Evolutionary conservation across 305 asterid species (phyloP).

Genomic region (Plantago coronopus): DNA sequence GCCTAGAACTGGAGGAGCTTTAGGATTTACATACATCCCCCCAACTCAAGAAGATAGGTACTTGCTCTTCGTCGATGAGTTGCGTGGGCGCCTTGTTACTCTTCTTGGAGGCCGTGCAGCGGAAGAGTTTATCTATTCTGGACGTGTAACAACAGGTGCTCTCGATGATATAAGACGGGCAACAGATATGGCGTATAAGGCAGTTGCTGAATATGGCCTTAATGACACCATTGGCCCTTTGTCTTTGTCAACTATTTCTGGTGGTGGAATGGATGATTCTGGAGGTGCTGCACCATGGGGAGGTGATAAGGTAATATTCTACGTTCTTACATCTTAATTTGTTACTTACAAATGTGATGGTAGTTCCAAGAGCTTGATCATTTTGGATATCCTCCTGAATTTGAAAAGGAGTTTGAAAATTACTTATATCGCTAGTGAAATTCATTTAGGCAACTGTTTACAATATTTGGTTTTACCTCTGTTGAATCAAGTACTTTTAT

Average conservation of each 20-base stretch:
- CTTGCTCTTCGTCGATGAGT: conserved; percentile 60
- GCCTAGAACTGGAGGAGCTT: conserved; percentile 97
- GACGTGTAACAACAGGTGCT: conserved; percentile 99
- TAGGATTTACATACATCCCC: conserved; percentile 93
- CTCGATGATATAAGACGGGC: conserved; percentile 95
- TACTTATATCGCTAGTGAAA: background rate
- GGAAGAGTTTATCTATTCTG: conserved; percentile 84
- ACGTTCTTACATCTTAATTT: conserved; percentile 20
- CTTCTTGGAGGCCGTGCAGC: conserved; percentile 97
- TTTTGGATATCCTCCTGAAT: background rate
- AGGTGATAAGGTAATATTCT: conserved; percentile 68
- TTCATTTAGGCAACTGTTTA: no score
- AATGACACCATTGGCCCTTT: conserved; percentile 81
- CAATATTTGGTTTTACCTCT: background rate
- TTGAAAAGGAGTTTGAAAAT: no score
- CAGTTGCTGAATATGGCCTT: conserved; percentile 97
- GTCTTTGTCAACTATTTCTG: conserved; percentile 81
- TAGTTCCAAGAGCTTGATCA: background rate
- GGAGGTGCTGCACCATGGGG: conserved; percentile 83
- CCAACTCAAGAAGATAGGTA: conserved; percentile 93
- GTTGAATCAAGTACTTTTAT: background rate
- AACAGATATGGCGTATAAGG: conserved; percentile 99
- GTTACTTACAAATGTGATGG: conserved; percentile 1
- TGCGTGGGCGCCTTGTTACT: conserved; percentile 96
- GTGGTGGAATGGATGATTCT: conserved; percentile 91